phyloP scores from a whole-genome alignment of 805 yeast genomes.

The Ogataea sp. region DNA sequence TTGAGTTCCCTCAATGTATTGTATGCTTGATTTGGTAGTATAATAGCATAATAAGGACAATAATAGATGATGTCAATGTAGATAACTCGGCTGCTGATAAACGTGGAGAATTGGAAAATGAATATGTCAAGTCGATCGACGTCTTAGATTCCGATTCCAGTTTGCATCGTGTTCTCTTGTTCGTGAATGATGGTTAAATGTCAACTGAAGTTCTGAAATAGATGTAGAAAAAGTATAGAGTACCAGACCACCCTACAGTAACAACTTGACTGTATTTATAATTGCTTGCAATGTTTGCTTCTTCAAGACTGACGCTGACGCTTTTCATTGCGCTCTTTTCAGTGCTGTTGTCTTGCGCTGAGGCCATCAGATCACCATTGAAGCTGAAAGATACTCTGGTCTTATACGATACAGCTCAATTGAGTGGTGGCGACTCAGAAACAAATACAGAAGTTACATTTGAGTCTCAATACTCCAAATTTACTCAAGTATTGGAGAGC shows the following conservation, averaged over 20 bases:
- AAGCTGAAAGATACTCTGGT: conserved; percentile 14
- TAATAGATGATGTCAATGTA: neutral
- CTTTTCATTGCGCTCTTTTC: neutral
- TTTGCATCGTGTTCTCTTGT: too few species aligned
- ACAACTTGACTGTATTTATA: neutral
- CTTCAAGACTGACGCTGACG: neutral
- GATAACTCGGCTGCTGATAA: too few species aligned
- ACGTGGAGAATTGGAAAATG: too few species aligned
- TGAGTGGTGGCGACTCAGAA: conserved; percentile 2
- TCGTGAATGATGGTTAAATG: too few species aligned
- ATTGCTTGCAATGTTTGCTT: neutral
- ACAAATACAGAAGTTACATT: conserved; percentile 5
- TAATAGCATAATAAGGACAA: neutral
- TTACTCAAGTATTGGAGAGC: conserved; percentile 10
- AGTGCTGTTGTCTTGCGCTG: conserved; percentile 1
- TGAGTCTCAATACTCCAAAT: conserved; percentile 14
- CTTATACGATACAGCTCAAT: conserved; percentile 12
- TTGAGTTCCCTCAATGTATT: too few species aligned
- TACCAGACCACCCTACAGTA: too few species aligned
- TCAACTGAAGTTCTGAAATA: too few species aligned
- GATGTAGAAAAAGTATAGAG: too few species aligned
- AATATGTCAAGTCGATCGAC: too few species aligned
- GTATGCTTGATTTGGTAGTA: neutral
- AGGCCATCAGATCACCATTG: conserved; percentile 11
- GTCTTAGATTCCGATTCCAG: too few species aligned